Percentiles rank a stretch among this genome's conserved stretches.
Evolutionary conservation across 768 basidiomycete species (phyloP).

Genomic region (Astraeus odoratus): DNA sequence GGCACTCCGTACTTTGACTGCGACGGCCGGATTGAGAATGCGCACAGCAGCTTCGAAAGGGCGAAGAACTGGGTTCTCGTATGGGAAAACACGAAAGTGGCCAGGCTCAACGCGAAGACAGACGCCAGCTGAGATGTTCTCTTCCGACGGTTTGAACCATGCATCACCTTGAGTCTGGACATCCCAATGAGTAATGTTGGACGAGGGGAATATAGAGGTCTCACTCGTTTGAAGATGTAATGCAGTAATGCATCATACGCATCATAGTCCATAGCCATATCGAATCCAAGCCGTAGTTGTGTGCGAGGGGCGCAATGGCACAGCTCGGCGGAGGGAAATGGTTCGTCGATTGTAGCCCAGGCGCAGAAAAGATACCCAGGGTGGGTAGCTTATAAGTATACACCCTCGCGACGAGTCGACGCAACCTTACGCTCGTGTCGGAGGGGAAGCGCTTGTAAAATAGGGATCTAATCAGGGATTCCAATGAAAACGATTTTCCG

Average conservation of each 20-base stretch:
- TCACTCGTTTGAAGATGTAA: conserved; percentile 68
- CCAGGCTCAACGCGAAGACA: conserved; percentile 64
- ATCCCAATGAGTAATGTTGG: neutral
- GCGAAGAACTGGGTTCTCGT: conserved; percentile 72
- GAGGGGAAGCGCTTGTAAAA: too few species aligned
- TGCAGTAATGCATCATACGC: conserved; percentile 75
- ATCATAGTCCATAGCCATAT: conserved; percentile 51
- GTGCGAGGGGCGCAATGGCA: too few species aligned
- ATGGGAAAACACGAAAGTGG: conserved; percentile 76
- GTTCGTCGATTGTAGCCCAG: too few species aligned
- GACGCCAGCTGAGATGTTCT: conserved; percentile 74
- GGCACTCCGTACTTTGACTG: conserved; percentile 73
- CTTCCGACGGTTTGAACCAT: conserved; percentile 82
- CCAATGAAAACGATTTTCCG: too few species aligned
- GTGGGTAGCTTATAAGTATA: too few species aligned
- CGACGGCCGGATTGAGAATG: conserved; percentile 74
- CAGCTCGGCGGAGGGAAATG: too few species aligned
- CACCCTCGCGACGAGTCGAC: too few species aligned
- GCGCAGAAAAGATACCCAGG: too few species aligned
- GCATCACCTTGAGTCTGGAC: conserved; percentile 72
- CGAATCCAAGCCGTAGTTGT: neutral
- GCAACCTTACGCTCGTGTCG: too few species aligned
- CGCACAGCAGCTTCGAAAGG: conserved; percentile 80
- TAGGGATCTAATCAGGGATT: too few species aligned
- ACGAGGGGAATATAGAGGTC: conserved; percentile 12